These are phyloP conservation scores for Trichoderma lentiforme DNA, from an alignment of 2,329 filamentous ascomycete genomes.

Conservation along the genomic window DNA sequence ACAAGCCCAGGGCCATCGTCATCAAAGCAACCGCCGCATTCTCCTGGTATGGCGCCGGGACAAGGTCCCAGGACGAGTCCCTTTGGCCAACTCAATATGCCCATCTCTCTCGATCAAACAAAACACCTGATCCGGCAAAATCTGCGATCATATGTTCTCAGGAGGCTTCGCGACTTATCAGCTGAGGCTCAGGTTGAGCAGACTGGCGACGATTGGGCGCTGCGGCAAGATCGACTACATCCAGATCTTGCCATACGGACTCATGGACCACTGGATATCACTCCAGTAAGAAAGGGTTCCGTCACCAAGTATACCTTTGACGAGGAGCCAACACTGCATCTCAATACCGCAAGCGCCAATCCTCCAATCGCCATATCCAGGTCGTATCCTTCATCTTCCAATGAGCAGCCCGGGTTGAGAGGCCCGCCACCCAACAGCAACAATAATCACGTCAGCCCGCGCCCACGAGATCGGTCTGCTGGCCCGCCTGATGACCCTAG, in stretches of 20 bases:
- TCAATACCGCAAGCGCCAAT: constrained; percentile 29
- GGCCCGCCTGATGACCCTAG: constrained; percentile 40
- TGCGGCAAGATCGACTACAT: constrained; percentile 16
- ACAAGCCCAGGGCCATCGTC: constrained; percentile 16
- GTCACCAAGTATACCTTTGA: constrained; percentile 33
- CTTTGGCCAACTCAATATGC: constrained; percentile 24
- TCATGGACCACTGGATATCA: background rate
- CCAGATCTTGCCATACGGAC: constrained; percentile 6
- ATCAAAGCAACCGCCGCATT: background rate
- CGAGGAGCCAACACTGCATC: constrained; percentile 37
- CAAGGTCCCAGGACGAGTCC: constrained; percentile 10
- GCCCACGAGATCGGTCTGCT: constrained; percentile 22
- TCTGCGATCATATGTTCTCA: constrained; percentile 31
- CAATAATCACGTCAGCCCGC: constrained; percentile 20
- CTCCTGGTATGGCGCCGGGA: constrained; percentile 14
- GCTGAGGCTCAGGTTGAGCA: constrained; percentile 18
- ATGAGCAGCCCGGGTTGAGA: constrained; percentile 35
- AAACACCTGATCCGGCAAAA: constrained; percentile 34
- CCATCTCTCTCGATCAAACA: constrained; percentile 35
- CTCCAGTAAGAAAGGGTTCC: constrained; percentile 5
- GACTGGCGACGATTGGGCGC: background rate
- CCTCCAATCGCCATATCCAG: constrained; percentile 25
- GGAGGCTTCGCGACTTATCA: constrained; percentile 23
- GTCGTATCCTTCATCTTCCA: constrained; percentile 46
- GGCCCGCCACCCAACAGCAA: constrained; percentile 20